These are phyloP conservation scores for Rhizomucor miehei DNA, from an alignment of 371 early-diverging fungal species.

Conservation along the genomic window DNA sequence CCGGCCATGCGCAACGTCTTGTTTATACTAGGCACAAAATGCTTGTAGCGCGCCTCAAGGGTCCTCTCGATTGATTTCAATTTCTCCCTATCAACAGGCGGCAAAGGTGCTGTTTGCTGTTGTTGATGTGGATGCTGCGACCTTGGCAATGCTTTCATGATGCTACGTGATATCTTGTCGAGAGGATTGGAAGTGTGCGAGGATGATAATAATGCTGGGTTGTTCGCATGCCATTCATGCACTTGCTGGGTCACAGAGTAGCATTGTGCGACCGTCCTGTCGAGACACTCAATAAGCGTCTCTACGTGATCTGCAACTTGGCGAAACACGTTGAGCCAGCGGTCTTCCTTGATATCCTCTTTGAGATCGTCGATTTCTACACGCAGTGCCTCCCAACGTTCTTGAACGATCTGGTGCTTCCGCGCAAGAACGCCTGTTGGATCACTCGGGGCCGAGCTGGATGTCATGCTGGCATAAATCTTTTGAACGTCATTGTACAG, in stretches of 20 bases:
- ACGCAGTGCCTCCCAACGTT: slow-evolving; percentile 47
- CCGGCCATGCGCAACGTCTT: slow-evolving; percentile 59
- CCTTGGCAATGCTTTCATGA: slow-evolving; percentile 17
- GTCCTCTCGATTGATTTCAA: slow-evolving; percentile 51
- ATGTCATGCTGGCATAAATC: slow-evolving; percentile 46
- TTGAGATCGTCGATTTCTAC: slow-evolving; percentile 50
- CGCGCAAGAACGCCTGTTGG: slow-evolving; percentile 30
- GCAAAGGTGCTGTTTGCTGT: slow-evolving; percentile 8
- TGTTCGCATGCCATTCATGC: slow-evolving; percentile 29
- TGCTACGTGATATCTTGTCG: slow-evolving; percentile 16
- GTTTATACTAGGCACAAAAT: slow-evolving; percentile 58
- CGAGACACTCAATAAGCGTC: slow-evolving; percentile 61
- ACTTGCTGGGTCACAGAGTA: slow-evolving; percentile 47
- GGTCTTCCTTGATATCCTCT: slow-evolving; percentile 60
- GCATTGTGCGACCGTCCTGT: slow-evolving; percentile 54
- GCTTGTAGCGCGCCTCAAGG: slow-evolving; percentile 65
- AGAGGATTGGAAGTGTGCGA: slow-evolving; percentile 10
- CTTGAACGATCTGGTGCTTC: slow-evolving; percentile 33
- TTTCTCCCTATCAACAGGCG: slow-evolving; percentile 50
- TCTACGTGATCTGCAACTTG: slow-evolving; percentile 59
- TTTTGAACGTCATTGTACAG: slow-evolving; percentile 48
- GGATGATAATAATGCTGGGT: slow-evolving; percentile 16
- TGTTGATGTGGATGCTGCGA: slow-evolving; percentile 11
- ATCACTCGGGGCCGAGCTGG: slow-evolving; percentile 27
- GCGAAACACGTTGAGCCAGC: slow-evolving; percentile 60